Evolutionary conservation across 495 filamentous ascomycete species (phyloP).

Genomic region (Hapsidospora chrysogenum): DNA sequence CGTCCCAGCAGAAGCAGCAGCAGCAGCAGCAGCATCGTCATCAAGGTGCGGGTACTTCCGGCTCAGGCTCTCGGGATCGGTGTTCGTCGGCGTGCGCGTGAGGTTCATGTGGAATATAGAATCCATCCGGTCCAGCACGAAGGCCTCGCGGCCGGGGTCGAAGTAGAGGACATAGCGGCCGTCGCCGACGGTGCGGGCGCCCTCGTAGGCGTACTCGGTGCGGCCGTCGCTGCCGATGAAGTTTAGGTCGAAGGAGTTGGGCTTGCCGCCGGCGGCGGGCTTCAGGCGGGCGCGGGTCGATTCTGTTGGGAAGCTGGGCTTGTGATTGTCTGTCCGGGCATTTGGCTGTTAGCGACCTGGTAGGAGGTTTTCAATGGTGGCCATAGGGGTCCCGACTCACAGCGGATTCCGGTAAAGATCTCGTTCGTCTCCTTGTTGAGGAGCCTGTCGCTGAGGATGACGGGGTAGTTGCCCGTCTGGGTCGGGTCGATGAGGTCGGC

Average conservation of each 20-base stretch:
- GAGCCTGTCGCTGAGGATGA: conserved; percentile 37
- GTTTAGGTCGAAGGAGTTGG: conserved; percentile 25
- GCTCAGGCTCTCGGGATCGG: conserved; percentile 18
- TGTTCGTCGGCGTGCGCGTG: conserved; percentile 23
- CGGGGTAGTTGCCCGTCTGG: conserved; percentile 34
- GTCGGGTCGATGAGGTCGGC: conserved; percentile 20
- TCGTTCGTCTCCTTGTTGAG: conserved; percentile 35
- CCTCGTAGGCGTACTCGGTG: conserved; percentile 25
- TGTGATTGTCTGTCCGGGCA: conserved; percentile 33
- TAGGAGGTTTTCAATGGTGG: background rate
- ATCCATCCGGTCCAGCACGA: conserved; percentile 38
- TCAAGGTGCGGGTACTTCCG: conserved; percentile 25
- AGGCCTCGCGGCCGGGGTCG: conserved; percentile 32
- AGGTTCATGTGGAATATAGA: conserved; percentile 45
- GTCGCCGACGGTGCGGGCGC: conserved; percentile 27
- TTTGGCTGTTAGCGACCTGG: conserved; percentile 5
- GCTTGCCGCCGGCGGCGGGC: conserved; percentile 19
- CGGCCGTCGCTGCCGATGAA: conserved; percentile 29
- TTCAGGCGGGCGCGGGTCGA: conserved; percentile 28
- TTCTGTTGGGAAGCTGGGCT: conserved; percentile 17
- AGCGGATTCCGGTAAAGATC: conserved; percentile 32
- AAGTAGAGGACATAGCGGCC: conserved; percentile 38
- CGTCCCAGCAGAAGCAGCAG: too few species aligned
- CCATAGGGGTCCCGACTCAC: conserved; percentile 14
- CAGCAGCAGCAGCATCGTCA: too few species aligned